Conservation (phyloP, 352 stramenopile species). For the Poterioochromonas sp. region DNA sequence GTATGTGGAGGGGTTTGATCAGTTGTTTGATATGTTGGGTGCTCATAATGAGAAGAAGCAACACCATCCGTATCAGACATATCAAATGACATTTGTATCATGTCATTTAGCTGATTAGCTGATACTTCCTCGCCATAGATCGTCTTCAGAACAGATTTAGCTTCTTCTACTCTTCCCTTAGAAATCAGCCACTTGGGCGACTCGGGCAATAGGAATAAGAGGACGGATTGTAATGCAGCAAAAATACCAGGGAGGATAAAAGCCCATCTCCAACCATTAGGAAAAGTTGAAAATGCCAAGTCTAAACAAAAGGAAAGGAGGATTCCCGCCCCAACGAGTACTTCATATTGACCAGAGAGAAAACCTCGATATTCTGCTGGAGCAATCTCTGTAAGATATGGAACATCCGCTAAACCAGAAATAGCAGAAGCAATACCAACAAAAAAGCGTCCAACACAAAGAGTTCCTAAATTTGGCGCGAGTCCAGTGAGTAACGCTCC, state of each 20-base stretch:
- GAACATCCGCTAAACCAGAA: constrained; percentile 9
- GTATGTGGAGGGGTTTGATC: not conserved
- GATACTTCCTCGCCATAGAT: not conserved
- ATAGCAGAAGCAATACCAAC: not conserved
- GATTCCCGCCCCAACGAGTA: not conserved
- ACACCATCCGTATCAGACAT: not conserved
- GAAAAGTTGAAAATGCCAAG: not conserved
- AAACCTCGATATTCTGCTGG: constrained; percentile 9
- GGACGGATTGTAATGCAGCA: not conserved
- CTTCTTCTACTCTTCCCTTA: not conserved
- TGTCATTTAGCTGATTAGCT: too few species aligned
- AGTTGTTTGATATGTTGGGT: not conserved
- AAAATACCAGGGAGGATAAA: not conserved
- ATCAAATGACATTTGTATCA: not conserved
- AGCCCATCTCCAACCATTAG: not conserved
- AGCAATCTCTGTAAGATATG: constrained; percentile 24
- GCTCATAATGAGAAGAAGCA: not conserved
- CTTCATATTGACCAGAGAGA: constrained; percentile 3
- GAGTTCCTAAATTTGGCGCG: not conserved
- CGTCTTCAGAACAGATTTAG: not conserved
- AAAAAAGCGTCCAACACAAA: constrained; percentile 9
- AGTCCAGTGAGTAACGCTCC: not conserved
- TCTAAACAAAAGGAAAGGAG: not conserved
- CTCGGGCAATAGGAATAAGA: not conserved
- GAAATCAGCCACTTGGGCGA: constrained; percentile 5